phyloP scores from a whole-genome alignment of 2,329 filamentous ascomycete species.

The Colletotrichum scovillei region DNA sequence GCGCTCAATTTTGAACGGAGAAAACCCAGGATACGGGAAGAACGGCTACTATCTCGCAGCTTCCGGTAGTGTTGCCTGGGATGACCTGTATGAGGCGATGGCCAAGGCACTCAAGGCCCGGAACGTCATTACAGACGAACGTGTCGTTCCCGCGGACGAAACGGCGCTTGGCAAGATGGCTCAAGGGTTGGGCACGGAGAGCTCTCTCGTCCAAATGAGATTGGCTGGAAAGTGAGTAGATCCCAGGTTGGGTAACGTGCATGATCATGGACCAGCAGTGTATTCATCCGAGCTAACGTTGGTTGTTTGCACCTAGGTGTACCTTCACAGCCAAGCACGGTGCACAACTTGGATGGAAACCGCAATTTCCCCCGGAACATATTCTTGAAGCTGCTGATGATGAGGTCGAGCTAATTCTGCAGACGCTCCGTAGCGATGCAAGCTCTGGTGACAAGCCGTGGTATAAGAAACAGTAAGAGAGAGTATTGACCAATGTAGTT shows the following conservation, averaged over 20 bases:
- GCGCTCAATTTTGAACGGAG: constrained; percentile 52
- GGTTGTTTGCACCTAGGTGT: not conserved
- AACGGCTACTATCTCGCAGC: constrained; percentile 63
- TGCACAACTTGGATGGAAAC: constrained; percentile 56
- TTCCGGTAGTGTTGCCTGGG: constrained; percentile 60
- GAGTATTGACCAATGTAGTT: too few species aligned
- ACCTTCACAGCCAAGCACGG: constrained; percentile 53
- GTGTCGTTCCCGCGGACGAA: constrained; percentile 49
- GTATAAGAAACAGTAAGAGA: not conserved
- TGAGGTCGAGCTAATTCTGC: constrained; percentile 56
- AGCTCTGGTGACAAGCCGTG: not conserved
- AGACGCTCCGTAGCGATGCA: not conserved
- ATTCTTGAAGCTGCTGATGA: constrained; percentile 57
- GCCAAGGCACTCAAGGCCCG: constrained; percentile 53
- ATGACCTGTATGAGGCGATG: constrained; percentile 60
- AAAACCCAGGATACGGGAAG: constrained; percentile 51
- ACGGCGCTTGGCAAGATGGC: constrained; percentile 53
- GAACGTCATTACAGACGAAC: constrained; percentile 49
- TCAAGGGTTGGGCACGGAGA: constrained; percentile 47
- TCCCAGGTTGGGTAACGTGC: not conserved
- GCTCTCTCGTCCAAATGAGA: constrained; percentile 47
- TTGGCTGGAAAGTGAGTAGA: constrained; percentile 50
- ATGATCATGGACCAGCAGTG: not conserved
- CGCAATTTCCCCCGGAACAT: constrained; percentile 54
- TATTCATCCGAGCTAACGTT: not conserved